Percentiles rank a stretch among this genome's conserved stretches.
These are phyloP conservation scores for Fusarium tjaetaba DNA, from an alignment of 2,329 filamentous ascomycete genomes.

Conservation along the genomic window DNA sequence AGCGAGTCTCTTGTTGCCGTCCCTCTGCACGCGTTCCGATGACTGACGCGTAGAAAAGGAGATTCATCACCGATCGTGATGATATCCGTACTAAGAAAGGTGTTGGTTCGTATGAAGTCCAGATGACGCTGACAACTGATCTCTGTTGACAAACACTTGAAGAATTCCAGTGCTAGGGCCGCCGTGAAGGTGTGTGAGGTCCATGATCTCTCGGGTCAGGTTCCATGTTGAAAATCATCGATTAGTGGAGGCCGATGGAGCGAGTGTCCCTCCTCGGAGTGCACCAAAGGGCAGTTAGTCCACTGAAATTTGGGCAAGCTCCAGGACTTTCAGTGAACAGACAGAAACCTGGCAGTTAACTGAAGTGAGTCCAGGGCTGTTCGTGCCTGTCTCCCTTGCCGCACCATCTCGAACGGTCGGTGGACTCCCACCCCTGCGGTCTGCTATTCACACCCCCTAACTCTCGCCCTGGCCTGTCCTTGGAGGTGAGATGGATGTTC, in stretches of 20 bases:
- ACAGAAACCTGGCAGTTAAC: conserved; percentile 8
- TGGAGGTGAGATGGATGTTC: neutral
- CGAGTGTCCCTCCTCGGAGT: neutral
- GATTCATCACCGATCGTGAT: neutral
- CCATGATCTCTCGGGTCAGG: conserved; percentile 4
- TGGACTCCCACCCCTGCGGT: conserved; percentile 18
- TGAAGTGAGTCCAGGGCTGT: neutral
- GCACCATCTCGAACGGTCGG: conserved; percentile 36
- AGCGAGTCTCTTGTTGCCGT: neutral
- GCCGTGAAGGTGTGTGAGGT: conserved; percentile 11
- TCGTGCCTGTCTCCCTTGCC: conserved; percentile 35
- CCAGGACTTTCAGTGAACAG: neutral
- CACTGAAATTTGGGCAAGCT: neutral
- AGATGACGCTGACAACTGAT: conserved; percentile 7
- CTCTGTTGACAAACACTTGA: conserved; percentile 11
- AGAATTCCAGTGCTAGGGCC: conserved; percentile 15
- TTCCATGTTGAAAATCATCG: conserved; percentile 32
- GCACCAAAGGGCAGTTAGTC: neutral
- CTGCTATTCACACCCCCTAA: conserved; percentile 28
- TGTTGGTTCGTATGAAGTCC: conserved; percentile 14
- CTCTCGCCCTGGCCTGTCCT: neutral
- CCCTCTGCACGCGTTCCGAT: neutral
- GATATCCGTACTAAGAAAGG: neutral
- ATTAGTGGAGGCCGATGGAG: conserved; percentile 15
- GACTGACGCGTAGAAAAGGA: neutral